These are phyloP conservation scores for Eutrema heterophyllum DNA, from an alignment of 345 rosid genomes.

Conservation along the genomic window DNA sequence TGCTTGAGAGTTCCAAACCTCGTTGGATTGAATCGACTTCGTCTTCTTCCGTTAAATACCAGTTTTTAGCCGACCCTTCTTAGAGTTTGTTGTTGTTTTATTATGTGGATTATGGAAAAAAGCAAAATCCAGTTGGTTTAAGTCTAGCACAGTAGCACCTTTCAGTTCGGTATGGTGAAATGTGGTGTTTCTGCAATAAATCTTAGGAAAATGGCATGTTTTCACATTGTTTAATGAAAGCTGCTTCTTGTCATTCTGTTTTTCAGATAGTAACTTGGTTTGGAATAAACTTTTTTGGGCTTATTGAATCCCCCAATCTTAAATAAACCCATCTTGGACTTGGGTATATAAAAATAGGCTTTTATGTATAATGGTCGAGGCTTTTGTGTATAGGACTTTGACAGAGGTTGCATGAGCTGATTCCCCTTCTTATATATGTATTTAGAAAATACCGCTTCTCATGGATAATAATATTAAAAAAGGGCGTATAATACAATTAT, in stretches of 20 bases:
- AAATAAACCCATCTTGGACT: background rate
- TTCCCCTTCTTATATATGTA: background rate
- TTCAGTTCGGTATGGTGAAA: background rate
- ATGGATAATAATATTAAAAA: background rate
- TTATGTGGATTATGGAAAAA: background rate
- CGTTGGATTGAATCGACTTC: too few species aligned
- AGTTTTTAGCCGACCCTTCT: background rate
- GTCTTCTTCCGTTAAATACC: too few species aligned
- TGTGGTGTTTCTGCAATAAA: background rate
- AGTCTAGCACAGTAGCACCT: background rate
- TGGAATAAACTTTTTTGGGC: background rate
- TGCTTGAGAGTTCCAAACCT: too few species aligned
- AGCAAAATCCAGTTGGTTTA: background rate
- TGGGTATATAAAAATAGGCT: background rate
- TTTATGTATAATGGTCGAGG: background rate
- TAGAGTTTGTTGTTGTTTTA: constrained; percentile 2
- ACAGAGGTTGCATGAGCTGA: background rate
- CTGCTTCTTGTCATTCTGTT: background rate
- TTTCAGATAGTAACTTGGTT: background rate
- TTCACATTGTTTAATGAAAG: background rate
- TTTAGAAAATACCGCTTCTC: background rate
- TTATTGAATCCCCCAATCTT: background rate
- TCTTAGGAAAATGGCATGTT: background rate
- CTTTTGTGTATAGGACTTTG: background rate
- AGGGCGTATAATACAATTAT: background rate